Conservation (phyloP, 164 flowering plant genomes). For the Berberis vulgaris region DNA sequence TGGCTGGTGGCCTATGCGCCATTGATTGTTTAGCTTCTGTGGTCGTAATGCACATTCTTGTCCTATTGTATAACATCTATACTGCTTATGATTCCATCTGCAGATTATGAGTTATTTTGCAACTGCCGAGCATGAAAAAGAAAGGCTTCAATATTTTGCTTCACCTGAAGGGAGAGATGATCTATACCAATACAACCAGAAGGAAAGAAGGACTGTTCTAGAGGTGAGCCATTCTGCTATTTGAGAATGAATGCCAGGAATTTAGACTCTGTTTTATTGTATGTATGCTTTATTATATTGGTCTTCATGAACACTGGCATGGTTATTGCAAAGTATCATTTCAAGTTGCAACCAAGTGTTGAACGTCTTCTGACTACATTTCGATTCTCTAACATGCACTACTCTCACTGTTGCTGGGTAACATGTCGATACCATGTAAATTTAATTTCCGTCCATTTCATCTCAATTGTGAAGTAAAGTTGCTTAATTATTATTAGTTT, state of each 20-base stretch:
- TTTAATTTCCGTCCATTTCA: too few species aligned
- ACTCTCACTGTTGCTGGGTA: too few species aligned
- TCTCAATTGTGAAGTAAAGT: too few species aligned
- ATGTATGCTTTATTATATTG: background rate
- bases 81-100: background rate
- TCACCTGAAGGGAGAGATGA: conserved; percentile 98
- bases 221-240: conserved; percentile 48
- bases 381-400: too few species aligned
- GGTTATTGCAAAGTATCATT: background rate
- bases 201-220: conserved; percentile 82
- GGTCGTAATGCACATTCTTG: background rate
- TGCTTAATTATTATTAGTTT: too few species aligned
- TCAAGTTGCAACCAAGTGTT: too few species aligned
- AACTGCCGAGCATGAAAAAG: conserved; percentile 85
- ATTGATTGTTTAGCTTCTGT: background rate
- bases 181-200: conserved; percentile 86
- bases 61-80: background rate
- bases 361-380: too few species aligned
- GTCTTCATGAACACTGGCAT: background rate
- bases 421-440: too few species aligned
- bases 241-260: background rate
- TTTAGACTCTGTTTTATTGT: background rate
- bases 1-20: too few species aligned
- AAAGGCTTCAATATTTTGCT: conserved; percentile 87
- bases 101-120: conserved; percentile 92